A percentile compares a stretch with the other conserved stretches of the same genome.
phyloP scores from a whole-genome alignment of 441 rosid species.

The Eruca vesicaria region DNA sequence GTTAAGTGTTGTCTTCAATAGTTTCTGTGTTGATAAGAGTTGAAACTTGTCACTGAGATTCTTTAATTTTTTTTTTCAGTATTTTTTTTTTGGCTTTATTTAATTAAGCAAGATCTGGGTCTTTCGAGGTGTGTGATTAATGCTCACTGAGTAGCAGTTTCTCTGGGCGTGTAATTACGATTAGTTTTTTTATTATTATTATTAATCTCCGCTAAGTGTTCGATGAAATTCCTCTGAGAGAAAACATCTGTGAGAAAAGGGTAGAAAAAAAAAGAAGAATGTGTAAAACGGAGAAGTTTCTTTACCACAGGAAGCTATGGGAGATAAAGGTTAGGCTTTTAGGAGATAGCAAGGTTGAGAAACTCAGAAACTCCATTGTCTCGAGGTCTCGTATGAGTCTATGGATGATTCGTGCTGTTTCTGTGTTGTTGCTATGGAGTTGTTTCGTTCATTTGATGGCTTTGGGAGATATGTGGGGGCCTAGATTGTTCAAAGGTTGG shows the following conservation, averaged over 20 bases:
- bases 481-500: slow-evolving; percentile 59
- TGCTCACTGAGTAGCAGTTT: slow-evolving; percentile 10
- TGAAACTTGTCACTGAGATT: slow-evolving; percentile 20
- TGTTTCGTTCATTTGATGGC: slow-evolving; percentile 64
- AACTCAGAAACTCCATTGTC: slow-evolving; percentile 50
- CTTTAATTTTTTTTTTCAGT: not conserved
- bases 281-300: slow-evolving; percentile 53
- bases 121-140: slow-evolving; percentile 34
- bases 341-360: slow-evolving; percentile 59
- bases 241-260: no score
- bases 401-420: slow-evolving; percentile 62
- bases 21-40: slow-evolving; percentile 4
- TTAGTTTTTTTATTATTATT: not conserved
- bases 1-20: slow-evolving; percentile 11
- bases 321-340: slow-evolving; percentile 58
- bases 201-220: slow-evolving; percentile 4
- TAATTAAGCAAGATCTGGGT: slow-evolving; percentile 23
- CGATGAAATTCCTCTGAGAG: slow-evolving; percentile 30
- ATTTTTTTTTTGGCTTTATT: not conserved
- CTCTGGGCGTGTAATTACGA: slow-evolving; percentile 6
- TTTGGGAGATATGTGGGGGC: slow-evolving; percentile 65
- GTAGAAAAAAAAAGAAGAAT: slow-evolving; percentile 9
- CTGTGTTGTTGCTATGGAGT: slow-evolving; percentile 53
- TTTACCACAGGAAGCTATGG: slow-evolving; percentile 47
- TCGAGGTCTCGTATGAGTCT: slow-evolving; percentile 50